Conservation (phyloP, 345 rosid genomes). For the Gossypium rotundifolium region DNA sequence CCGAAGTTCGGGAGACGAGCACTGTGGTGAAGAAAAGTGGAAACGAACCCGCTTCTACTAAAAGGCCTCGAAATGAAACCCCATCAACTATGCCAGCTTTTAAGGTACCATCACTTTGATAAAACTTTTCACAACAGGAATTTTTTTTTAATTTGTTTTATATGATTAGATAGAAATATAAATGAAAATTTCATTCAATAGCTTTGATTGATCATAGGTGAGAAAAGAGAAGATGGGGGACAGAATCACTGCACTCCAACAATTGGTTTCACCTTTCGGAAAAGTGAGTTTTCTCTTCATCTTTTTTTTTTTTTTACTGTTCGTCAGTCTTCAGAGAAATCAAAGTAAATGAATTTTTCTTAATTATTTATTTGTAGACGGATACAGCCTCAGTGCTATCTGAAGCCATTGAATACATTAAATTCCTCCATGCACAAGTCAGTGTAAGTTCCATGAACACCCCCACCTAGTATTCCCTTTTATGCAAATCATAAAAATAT, state of each 20-base stretch:
- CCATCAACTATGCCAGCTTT: constrained; percentile 76
- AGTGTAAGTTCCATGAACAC: constrained; percentile 45
- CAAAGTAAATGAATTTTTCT: neutral
- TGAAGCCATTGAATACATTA: constrained; percentile 95
- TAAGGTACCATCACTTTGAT: constrained; percentile 52
- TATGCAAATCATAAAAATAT: neutral
- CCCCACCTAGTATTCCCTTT: neutral
- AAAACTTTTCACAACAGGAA: neutral
- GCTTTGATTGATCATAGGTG: constrained; percentile 47
- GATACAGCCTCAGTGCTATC: constrained; percentile 99
- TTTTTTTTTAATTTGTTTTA: neutral
- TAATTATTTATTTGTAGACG: constrained; percentile 50
- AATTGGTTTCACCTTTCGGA: constrained; percentile 99
- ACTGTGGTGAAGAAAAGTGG: constrained; percentile 63
- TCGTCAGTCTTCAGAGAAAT: neutral
- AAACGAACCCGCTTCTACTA: constrained; percentile 48
- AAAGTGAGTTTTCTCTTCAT: constrained; percentile 51
- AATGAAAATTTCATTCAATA: constrained; percentile 13
- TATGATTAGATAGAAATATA: neutral
- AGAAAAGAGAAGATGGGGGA: constrained; percentile 99
- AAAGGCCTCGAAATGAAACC: constrained; percentile 74
- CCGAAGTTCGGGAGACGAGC: constrained; percentile 50
- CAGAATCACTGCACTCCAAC: constrained; percentile 99
- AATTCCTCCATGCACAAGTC: constrained; percentile 92
- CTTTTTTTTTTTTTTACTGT: constrained; percentile 15